Evolutionary conservation across 805 yeast genomes (phyloP).

Genomic region (Saccharomycopsis selenospora): DNA sequence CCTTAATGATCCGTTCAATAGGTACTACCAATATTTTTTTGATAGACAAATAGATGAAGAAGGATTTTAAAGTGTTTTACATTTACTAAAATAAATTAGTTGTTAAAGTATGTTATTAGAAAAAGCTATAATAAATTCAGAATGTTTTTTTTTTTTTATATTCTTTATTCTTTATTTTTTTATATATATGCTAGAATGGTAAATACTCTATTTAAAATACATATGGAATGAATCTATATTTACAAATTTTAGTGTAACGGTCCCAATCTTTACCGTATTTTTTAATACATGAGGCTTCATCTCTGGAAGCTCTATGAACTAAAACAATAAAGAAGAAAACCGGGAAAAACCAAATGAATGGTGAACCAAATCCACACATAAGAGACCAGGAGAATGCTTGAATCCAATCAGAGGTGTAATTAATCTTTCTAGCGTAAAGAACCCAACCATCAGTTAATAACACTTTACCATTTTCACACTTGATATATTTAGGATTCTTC

Average conservation of each 20-base stretch:
- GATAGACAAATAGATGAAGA: too few relatives aligned
- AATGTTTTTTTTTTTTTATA: too few relatives aligned
- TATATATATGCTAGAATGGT: too few relatives aligned
- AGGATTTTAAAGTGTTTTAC: too few relatives aligned
- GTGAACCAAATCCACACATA: slow-evolving; percentile 78
- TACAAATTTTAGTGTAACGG: slow-evolving; percentile 76
- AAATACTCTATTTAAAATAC: slow-evolving; percentile 47
- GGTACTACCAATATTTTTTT: too few relatives aligned
- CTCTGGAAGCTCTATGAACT: slow-evolving; percentile 84
- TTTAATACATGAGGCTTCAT: slow-evolving; percentile 69
- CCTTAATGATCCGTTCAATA: too few relatives aligned
- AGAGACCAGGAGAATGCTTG: slow-evolving; percentile 91
- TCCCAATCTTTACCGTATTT: slow-evolving; percentile 97
- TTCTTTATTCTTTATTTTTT: too few relatives aligned
- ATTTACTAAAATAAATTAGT: too few relatives aligned
- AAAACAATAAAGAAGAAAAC: slow-evolving; percentile 80
- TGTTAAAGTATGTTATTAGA: too few relatives aligned
- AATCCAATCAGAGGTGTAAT: slow-evolving; percentile 89
- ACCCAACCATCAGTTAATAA: slow-evolving; percentile 93
- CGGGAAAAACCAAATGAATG: slow-evolving; percentile 96
- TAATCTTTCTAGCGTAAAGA: slow-evolving; percentile 85
- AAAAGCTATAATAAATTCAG: too few relatives aligned
- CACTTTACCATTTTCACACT: slow-evolving; percentile 76
- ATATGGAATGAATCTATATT: slow-evolving; percentile 86
- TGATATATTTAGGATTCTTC: slow-evolving; percentile 76